A percentile compares a stretch with the other conserved stretches of the same genome.
phyloP scores from a whole-genome alignment of 148 eudicot genomes.

The Rhododendron henanense region DNA sequence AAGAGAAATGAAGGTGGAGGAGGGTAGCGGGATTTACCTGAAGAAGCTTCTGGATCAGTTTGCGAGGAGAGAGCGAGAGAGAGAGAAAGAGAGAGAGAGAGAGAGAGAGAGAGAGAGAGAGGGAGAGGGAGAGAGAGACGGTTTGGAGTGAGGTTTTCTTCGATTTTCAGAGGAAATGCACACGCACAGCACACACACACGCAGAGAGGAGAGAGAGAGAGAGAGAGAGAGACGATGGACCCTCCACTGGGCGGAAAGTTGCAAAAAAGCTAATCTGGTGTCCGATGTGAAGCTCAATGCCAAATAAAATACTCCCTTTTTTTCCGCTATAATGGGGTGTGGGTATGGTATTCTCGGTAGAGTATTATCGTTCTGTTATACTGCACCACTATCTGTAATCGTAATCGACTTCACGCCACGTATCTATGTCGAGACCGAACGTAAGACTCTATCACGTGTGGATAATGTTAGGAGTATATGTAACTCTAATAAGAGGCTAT shows the following conservation, averaged over 20 bases:
- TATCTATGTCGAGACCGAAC: too few species aligned
- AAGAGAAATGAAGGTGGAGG: not conserved
- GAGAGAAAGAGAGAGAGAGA: too few species aligned
- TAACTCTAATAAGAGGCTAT: too few species aligned
- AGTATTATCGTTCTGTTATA: too few species aligned
- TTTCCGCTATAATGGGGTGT: not conserved
- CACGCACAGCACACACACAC: not conserved
- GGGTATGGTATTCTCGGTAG: not conserved
- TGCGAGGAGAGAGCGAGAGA: not conserved
- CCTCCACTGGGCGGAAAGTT: conserved; percentile 18
- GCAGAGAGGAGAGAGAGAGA: not conserved
- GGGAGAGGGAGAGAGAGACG: not conserved
- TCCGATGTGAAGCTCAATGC: conserved; percentile 15
- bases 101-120: not conserved
- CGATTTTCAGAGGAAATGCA: conserved; percentile 1
- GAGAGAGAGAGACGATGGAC: conserved; percentile 16
- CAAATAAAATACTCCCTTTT: not conserved
- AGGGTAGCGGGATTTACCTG: not conserved
- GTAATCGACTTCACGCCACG: too few species aligned
- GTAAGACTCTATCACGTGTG: too few species aligned
- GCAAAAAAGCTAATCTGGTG: not conserved
- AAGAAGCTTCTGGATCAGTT: conserved; percentile 11
- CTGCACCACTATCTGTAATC: too few species aligned
- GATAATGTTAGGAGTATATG: too few species aligned
- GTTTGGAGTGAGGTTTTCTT: conserved; percentile 8